These are phyloP conservation scores for Globisporangium nodosum DNA, from an alignment of 352 stramenopile species.

Conservation along the genomic window DNA sequence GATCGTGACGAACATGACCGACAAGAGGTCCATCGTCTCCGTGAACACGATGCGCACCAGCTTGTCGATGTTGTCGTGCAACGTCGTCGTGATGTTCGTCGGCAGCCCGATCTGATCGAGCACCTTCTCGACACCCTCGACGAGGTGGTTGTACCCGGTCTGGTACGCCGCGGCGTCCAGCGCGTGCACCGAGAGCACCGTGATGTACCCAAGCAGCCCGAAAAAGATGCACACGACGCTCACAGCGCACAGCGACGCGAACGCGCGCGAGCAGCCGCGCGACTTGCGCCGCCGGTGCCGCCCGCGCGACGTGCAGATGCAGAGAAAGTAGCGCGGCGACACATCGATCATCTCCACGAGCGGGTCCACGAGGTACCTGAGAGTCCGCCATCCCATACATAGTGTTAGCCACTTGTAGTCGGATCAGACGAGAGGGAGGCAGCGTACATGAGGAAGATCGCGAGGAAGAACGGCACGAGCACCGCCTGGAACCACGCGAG, in stretches of 20 bases:
- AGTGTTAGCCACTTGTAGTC: too few relatives aligned
- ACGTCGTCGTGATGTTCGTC: slow-evolving; percentile 85
- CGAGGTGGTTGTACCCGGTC: slow-evolving; percentile 71
- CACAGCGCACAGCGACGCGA: slow-evolving; percentile 77
- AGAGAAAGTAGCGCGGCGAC: slow-evolving; percentile 83
- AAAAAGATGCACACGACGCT: slow-evolving; percentile 87
- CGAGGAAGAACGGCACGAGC: slow-evolving; percentile 84
- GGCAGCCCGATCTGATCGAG: slow-evolving; percentile 70
- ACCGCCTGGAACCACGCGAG: slow-evolving; percentile 83
- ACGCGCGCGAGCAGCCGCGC: slow-evolving; percentile 74
- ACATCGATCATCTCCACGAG: slow-evolving; percentile 87
- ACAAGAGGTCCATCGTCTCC: slow-evolving; percentile 87
- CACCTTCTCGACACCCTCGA: slow-evolving; percentile 58
- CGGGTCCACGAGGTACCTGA: slow-evolving; percentile 77
- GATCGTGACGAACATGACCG: slow-evolving; percentile 87
- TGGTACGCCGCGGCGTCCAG: slow-evolving; percentile 81
- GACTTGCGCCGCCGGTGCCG: slow-evolving; percentile 72
- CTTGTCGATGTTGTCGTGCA: slow-evolving; percentile 89
- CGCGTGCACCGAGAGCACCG: slow-evolving; percentile 79
- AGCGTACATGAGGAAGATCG: slow-evolving; percentile 81
- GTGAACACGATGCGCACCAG: slow-evolving; percentile 78
- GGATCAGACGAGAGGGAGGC: background rate
- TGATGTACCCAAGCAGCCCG: slow-evolving; percentile 82
- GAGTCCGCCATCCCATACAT: background rate
- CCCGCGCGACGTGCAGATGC: slow-evolving; percentile 73